Conservation (phyloP, 257 asterid genomes). For the Scutellaria barbata region DNA sequence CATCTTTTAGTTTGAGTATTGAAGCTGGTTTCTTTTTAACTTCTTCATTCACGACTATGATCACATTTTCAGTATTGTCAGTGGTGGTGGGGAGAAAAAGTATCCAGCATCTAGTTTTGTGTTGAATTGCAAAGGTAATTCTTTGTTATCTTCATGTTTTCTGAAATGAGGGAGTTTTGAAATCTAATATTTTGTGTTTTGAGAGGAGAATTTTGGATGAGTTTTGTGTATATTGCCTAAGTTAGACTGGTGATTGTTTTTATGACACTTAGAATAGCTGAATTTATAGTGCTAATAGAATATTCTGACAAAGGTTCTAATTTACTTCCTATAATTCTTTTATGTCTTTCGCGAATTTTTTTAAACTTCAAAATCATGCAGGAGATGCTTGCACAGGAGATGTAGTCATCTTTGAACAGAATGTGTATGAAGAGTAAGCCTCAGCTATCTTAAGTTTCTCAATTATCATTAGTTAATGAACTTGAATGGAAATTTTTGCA, state of each 20-base stretch:
- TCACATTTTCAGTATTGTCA: conserved; percentile 53
- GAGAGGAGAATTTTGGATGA: neutral
- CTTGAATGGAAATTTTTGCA: neutral
- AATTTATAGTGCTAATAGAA: neutral
- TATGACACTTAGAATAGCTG: neutral
- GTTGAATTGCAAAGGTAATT: conserved; percentile 79
- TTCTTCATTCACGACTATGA: conserved; percentile 14
- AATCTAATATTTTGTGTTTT: neutral
- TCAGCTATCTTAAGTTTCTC: conserved; percentile 17
- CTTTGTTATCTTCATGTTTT: neutral
- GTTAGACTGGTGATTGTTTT: too few species aligned
- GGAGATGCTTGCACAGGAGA: conserved; percentile 96
- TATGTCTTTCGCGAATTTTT: conserved; percentile 1
- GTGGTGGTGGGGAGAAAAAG: conserved; percentile 77
- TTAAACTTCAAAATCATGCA: conserved; percentile 39
- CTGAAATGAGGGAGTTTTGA: neutral
- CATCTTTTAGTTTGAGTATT: neutral
- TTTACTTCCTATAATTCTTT: neutral
- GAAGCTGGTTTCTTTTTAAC: neutral
- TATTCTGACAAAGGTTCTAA: neutral
- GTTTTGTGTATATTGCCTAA: neutral
- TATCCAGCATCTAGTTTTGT: conserved; percentile 81
- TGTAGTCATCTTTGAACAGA: conserved; percentile 82
- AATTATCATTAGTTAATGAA: neutral
- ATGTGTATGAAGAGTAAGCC: conserved; percentile 83